phyloP scores from a whole-genome alignment of 225 moss, liverwort and hornwort genomes.

The Marchantia paleacea region DNA sequence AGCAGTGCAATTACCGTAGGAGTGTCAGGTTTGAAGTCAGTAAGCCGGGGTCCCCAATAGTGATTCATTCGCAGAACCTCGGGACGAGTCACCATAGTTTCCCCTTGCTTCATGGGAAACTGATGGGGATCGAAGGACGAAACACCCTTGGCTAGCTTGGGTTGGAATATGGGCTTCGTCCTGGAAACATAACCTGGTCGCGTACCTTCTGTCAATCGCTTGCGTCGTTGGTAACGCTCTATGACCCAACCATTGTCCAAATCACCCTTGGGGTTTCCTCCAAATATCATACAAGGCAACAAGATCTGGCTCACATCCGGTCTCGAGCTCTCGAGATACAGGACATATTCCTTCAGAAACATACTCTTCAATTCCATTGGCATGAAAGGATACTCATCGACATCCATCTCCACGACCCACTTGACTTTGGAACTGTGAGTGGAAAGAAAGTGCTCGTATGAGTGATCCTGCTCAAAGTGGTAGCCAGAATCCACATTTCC shows the following conservation, averaged over 20 bases:
- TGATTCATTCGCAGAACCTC: slow-evolving; percentile 48
- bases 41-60: slow-evolving; percentile 43
- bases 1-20: slow-evolving; percentile 26
- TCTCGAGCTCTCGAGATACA: slow-evolving; percentile 18
- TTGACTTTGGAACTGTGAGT: slow-evolving; percentile 13
- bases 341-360: slow-evolving; percentile 35
- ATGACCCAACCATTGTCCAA: slow-evolving; percentile 44
- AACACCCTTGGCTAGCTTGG: slow-evolving; percentile 28
- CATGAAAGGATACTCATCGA: slow-evolving; percentile 54
- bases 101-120: slow-evolving; percentile 39
- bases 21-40: slow-evolving; percentile 42
- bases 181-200: slow-evolving; percentile 33
- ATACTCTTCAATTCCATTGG: slow-evolving; percentile 16
- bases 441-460: slow-evolving; percentile 39
- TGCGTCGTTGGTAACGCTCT: slow-evolving; percentile 46
- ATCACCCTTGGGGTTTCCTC: slow-evolving; percentile 43
- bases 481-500: slow-evolving; percentile 30
- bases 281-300: slow-evolving; percentile 51
- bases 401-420: slow-evolving; percentile 51
- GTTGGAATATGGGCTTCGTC: slow-evolving; percentile 47
- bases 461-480: slow-evolving; percentile 44
- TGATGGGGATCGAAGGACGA: slow-evolving; percentile 36
- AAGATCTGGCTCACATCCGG: slow-evolving; percentile 43
- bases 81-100: slow-evolving; percentile 23
- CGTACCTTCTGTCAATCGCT: slow-evolving; percentile 25